phyloP scores from a whole-genome alignment of 2,329 filamentous ascomycete genomes.

The Scedosporium minutisporum region DNA sequence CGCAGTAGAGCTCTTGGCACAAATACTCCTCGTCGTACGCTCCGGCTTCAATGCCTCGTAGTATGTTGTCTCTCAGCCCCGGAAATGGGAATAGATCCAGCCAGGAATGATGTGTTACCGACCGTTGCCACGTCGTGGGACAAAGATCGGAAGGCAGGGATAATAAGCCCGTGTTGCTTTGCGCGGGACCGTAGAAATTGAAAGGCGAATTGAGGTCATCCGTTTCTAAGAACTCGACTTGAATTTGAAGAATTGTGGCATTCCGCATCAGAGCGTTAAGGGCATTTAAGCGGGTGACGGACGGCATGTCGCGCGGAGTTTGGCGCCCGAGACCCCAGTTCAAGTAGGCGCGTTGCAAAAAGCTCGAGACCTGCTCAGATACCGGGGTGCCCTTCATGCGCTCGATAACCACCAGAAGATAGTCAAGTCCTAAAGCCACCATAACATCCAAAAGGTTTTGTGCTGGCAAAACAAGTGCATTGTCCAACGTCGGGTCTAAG shows the following conservation, averaged over 20 bases:
- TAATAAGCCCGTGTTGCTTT: background rate
- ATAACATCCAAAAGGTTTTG: too few relatives aligned
- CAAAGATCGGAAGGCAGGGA: background rate
- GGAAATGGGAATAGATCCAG: background rate
- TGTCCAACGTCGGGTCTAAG: too few relatives aligned
- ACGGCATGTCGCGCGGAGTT: background rate
- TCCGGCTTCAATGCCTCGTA: background rate
- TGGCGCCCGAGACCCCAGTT: background rate
- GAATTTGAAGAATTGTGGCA: background rate
- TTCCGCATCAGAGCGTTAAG: background rate
- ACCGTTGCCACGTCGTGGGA: background rate
- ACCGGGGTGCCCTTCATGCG: background rate
- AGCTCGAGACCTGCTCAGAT: background rate
- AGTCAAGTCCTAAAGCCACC: too few relatives aligned
- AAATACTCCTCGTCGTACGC: background rate
- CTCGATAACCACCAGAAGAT: too few relatives aligned
- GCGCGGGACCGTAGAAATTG: background rate
- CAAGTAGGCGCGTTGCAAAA: background rate
- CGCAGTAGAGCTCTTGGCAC: background rate
- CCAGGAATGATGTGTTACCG: background rate
- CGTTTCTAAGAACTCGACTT: background rate
- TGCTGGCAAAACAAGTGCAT: too few relatives aligned
- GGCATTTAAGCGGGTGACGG: slow-evolving; percentile 1
- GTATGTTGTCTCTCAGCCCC: background rate
- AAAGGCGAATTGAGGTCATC: background rate